These are phyloP conservation scores for Parietichytrium sp. DNA, from an alignment of 108 stramenopile genomes.

Conservation along the genomic window DNA sequence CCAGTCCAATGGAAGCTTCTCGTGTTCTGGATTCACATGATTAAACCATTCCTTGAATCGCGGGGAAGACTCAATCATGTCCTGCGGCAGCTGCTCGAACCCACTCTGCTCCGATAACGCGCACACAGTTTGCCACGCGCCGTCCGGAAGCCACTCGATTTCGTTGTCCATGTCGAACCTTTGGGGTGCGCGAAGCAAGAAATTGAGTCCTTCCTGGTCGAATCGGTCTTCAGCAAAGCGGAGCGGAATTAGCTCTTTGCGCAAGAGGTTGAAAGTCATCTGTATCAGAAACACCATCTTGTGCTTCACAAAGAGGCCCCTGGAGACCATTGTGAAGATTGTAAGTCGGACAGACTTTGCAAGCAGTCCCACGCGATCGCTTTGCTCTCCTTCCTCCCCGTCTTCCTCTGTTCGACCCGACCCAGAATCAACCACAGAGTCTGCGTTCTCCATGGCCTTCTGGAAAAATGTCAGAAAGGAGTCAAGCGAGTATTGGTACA, in stretches of 20 bases:
- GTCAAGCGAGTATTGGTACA: slow-evolving; percentile 58
- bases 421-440: neutral
- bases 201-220: slow-evolving; percentile 47
- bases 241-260: neutral
- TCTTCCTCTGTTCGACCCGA: neutral
- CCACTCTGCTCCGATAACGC: slow-evolving; percentile 23
- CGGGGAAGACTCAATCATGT: slow-evolving; percentile 49
- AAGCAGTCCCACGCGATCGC: slow-evolving; percentile 37
- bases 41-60: slow-evolving; percentile 58
- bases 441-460: slow-evolving; percentile 38
- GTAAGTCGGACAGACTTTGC: slow-evolving; percentile 37
- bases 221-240: slow-evolving; percentile 28
- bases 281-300: slow-evolving; percentile 48
- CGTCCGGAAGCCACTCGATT: slow-evolving; percentile 56
- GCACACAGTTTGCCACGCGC: slow-evolving; percentile 34
- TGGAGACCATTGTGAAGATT: slow-evolving; percentile 52
- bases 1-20: slow-evolving; percentile 55
- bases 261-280: slow-evolving; percentile 46
- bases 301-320: slow-evolving; percentile 59
- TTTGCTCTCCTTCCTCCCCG: neutral
- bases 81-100: slow-evolving; percentile 45
- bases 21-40: slow-evolving; percentile 45
- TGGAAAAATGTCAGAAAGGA: slow-evolving; percentile 48
- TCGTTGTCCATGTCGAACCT: slow-evolving; percentile 46
- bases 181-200: slow-evolving; percentile 47